These are phyloP conservation scores for Coniochaeta sp. DNA, from an alignment of 2,329 filamentous ascomycete species.

Conservation along the genomic window DNA sequence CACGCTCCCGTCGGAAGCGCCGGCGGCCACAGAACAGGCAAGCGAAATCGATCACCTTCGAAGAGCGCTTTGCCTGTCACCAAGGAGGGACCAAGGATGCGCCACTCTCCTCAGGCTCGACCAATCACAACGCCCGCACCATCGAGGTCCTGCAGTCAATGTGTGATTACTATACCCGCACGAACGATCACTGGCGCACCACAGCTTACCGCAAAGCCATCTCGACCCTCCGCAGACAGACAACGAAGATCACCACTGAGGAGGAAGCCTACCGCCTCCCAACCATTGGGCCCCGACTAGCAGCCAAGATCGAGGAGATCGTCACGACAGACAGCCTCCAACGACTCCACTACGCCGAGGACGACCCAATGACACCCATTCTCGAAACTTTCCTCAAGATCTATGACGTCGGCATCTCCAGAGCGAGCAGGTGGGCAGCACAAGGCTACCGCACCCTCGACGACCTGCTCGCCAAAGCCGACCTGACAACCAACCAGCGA, in stretches of 20 bases:
- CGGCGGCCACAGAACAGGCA: slow-evolving; percentile 16
- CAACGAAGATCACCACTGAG: slow-evolving; percentile 56
- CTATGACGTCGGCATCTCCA: slow-evolving; percentile 67
- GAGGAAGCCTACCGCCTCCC: slow-evolving; percentile 62
- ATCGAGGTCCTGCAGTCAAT: slow-evolving; percentile 74
- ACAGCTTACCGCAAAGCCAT: slow-evolving; percentile 73
- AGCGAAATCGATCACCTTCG: slow-evolving; percentile 23
- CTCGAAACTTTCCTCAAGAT: slow-evolving; percentile 68
- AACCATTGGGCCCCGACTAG: slow-evolving; percentile 65
- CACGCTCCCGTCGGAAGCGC: neutral
- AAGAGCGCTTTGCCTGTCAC: slow-evolving; percentile 49
- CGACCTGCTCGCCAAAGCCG: slow-evolving; percentile 56
- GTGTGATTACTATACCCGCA: slow-evolving; percentile 67
- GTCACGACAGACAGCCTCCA: slow-evolving; percentile 64
- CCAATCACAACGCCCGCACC: slow-evolving; percentile 67
- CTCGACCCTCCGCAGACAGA: slow-evolving; percentile 61
- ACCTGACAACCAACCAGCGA: slow-evolving; percentile 61
- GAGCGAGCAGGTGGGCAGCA: slow-evolving; percentile 70
- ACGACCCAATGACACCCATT: slow-evolving; percentile 57
- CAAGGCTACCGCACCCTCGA: slow-evolving; percentile 68
- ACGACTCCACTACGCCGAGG: slow-evolving; percentile 62
- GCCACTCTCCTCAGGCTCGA: slow-evolving; percentile 20
- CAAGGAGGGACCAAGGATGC: slow-evolving; percentile 38
- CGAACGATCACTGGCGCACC: slow-evolving; percentile 71
- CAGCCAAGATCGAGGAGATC: slow-evolving; percentile 86